phyloP scores from a whole-genome alignment of 495 filamentous ascomycete species.

The Xeromyces bisporus region DNA sequence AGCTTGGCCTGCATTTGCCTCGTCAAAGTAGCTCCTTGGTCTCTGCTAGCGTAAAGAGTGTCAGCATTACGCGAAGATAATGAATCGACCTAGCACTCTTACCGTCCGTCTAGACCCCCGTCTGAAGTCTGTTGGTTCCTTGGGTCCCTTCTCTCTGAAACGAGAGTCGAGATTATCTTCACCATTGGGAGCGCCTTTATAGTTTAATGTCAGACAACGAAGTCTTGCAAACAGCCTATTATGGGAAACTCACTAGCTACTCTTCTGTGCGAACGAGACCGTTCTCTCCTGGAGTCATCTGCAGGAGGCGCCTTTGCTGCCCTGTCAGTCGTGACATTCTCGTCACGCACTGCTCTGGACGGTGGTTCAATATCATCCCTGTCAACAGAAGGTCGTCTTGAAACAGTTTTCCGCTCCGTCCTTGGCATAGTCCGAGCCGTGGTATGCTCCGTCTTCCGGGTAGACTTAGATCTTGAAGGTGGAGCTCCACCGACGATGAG shows the following conservation, averaged over 20 bases:
- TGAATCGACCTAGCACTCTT: slow-evolving; percentile 1
- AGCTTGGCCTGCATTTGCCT: slow-evolving; percentile 24
- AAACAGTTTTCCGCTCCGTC: slow-evolving; percentile 11
- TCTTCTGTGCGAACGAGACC: slow-evolving; percentile 18
- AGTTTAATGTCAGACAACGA: too few relatives aligned
- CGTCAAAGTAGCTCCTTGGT: slow-evolving; percentile 2
- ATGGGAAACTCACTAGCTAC: slow-evolving; percentile 21
- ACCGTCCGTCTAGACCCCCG: slow-evolving; percentile 24
- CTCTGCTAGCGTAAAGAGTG: slow-evolving; percentile 11
- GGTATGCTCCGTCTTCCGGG: slow-evolving; percentile 22
- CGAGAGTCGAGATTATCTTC: too few relatives aligned
- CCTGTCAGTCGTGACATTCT: slow-evolving; percentile 32
- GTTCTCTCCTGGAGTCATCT: slow-evolving; percentile 18
- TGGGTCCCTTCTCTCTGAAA: slow-evolving; percentile 19
- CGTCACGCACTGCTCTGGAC: slow-evolving; percentile 36
- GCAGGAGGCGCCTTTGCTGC: slow-evolving; percentile 45
- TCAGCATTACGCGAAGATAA: slow-evolving; percentile 2
- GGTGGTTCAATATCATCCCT: slow-evolving; percentile 30
- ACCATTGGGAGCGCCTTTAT: too few relatives aligned
- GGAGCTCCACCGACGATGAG: slow-evolving; percentile 35
- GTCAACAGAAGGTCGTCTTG: slow-evolving; percentile 34
- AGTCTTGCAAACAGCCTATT: too few relatives aligned
- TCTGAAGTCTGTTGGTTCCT: slow-evolving; percentile 19
- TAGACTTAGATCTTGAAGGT: slow-evolving; percentile 33
- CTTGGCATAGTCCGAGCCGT: too few relatives aligned